These are phyloP conservation scores for Coemansia sp. DNA, from an alignment of 192 early-diverging fungal genomes.

Conservation along the genomic window DNA sequence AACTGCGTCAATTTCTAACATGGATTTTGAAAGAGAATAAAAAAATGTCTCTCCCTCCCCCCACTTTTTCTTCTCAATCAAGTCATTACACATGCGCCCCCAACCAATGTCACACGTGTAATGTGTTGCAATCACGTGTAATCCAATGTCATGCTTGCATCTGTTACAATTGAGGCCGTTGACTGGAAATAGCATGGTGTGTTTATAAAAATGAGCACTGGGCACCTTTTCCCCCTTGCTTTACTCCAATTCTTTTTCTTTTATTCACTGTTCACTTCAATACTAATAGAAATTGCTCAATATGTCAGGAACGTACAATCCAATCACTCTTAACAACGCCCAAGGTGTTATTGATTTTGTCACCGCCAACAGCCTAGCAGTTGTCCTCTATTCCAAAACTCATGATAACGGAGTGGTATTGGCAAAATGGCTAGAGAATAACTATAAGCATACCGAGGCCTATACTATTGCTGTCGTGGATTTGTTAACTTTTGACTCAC, in stretches of 20 bases:
- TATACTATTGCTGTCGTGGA: slow-evolving; percentile 1
- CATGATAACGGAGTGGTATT: background rate
- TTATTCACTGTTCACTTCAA: background rate
- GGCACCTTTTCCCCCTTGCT: background rate
- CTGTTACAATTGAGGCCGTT: background rate
- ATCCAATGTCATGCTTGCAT: background rate
- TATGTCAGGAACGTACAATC: background rate
- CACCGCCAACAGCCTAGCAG: background rate
- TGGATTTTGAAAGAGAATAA: no score
- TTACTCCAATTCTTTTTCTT: background rate
- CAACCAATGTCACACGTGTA: background rate
- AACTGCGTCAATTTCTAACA: no score
- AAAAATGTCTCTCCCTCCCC: no score
- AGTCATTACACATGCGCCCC: background rate
- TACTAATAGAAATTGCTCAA: background rate
- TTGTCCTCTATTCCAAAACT: background rate
- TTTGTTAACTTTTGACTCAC: background rate
- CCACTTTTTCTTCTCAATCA: background rate
- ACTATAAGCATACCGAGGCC: background rate
- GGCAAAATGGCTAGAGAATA: background rate
- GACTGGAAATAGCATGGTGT: background rate
- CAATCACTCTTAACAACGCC: background rate
- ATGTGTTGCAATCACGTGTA: background rate
- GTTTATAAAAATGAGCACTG: background rate
- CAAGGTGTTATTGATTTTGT: background rate